These are phyloP conservation scores for Babjeviella inositovora DNA, from an alignment of 805 yeast species.

Conservation along the genomic window DNA sequence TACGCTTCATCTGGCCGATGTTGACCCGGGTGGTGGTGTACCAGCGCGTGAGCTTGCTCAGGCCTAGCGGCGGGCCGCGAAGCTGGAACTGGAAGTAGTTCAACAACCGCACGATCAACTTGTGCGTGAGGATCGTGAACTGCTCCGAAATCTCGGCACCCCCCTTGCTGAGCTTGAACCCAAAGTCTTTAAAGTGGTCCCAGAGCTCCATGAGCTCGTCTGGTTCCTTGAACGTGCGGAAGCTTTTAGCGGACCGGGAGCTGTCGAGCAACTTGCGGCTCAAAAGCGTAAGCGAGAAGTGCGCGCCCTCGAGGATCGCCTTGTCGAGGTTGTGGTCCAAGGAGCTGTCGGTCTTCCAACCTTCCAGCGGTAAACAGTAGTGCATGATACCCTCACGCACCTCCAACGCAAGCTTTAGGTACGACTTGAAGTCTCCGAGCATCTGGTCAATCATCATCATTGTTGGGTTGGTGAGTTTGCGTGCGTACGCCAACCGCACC, in stretches of 20 bases:
- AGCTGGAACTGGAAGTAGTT: slow-evolving; percentile 61
- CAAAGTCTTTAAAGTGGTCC: slow-evolving; percentile 61
- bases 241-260: slow-evolving; percentile 41
- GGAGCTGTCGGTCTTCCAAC: slow-evolving; percentile 57
- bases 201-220: slow-evolving; percentile 79
- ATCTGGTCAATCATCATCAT: slow-evolving; percentile 94
- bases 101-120: slow-evolving; percentile 51
- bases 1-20: slow-evolving; percentile 64
- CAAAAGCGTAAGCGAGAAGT: slow-evolving; percentile 52
- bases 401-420: slow-evolving; percentile 59
- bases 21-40: slow-evolving; percentile 50
- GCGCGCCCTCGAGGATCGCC: slow-evolving; percentile 57
- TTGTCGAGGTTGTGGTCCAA: slow-evolving; percentile 51
- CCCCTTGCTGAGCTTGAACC: slow-evolving; percentile 67
- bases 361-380: slow-evolving; percentile 39
- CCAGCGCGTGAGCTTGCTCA: slow-evolving; percentile 51
- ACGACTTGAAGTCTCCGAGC: slow-evolving; percentile 69
- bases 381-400: slow-evolving; percentile 52
- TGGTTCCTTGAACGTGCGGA: slow-evolving; percentile 80
- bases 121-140: slow-evolving; percentile 46
- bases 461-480: slow-evolving; percentile 68
- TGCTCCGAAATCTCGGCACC: slow-evolving; percentile 71
- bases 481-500: slow-evolving; percentile 62
- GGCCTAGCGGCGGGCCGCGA: slow-evolving; percentile 47
- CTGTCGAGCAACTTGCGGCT: slow-evolving; percentile 70